Evolutionary conservation across 805 yeast genomes (phyloP), one percentile per base, ranked within the genome.

Genomic region (Clavispora santaluciae): DNA sequence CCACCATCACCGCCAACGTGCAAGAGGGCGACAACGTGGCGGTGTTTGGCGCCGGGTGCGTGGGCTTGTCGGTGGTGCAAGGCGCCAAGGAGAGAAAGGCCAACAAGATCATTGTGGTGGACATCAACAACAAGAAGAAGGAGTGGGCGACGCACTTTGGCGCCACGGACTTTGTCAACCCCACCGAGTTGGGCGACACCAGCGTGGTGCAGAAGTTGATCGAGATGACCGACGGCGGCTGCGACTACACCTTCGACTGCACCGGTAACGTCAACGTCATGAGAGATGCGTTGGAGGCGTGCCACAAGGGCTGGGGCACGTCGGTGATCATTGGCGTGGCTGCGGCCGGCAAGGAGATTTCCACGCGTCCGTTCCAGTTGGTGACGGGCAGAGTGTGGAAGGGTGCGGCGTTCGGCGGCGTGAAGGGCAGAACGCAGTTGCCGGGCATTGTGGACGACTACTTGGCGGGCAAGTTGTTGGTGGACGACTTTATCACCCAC

Each of bases 341-440:
- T 36, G 95, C 96, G 53, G 95, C 97, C 30, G 99, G 99, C 51
- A 76, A 89, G 69, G 98, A 93, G 71, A 90, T 95, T 50, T 69
- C 95, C 43, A 93, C 98, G 36, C 81, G 98, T 70, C 99, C 99
- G 46, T 93, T 93, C 86, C 98, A 91, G 74, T 79, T 93, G 66
- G 98, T 93, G 50, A 93, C 98, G 31, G 99, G 99, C 55, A 83
- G 99, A 71, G 95, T 86, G 39, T 91, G 99, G 98, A 86, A 79
- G 66, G 99, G 99, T 56, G 87, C 95, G 59, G 99, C 99, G n/a
- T 93, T 88, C 56, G 99, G 99, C 58, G 99, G 98, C 64, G 89
- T 93, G 60, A 93, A 93, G 72, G 98, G 99, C 61, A 85, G 97
- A 73, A 63, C 96, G 30, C 96, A 93, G 72, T 78, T 93, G 73